Conservation (phyloP, 73 alveolate species). For the Uronychia setigera region DNA sequence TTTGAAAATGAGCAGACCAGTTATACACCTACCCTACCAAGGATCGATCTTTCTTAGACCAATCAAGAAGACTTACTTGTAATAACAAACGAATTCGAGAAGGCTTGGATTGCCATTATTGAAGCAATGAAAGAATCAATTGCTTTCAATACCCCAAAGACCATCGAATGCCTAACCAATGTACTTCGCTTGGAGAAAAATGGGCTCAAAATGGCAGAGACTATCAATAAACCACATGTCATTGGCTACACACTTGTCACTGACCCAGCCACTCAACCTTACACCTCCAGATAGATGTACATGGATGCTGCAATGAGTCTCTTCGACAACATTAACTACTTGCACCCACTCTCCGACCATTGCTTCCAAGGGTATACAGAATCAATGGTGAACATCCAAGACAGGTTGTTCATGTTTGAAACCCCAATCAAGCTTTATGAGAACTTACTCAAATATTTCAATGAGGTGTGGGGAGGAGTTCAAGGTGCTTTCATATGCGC, state of each 20-base stretch:
- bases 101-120: neutral
- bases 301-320: neutral
- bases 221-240: neutral
- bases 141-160: neutral
- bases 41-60: neutral
- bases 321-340: neutral
- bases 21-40: neutral
- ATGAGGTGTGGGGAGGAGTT: no score
- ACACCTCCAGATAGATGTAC: neutral
- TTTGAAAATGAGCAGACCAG: neutral
- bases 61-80: neutral
- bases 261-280: neutral
- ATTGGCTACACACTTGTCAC: neutral
- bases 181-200: neutral
- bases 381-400: no score
- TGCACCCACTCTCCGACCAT: neutral
- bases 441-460: no score
- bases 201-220: neutral
- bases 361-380: neutral
- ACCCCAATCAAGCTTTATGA: no score
- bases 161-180: neutral
- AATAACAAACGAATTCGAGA: neutral
- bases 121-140: neutral
- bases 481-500: no score
- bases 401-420: no score